These are phyloP conservation scores for Corrigiola litoralis DNA, from an alignment of 179 eudicot species.

Conservation along the genomic window DNA sequence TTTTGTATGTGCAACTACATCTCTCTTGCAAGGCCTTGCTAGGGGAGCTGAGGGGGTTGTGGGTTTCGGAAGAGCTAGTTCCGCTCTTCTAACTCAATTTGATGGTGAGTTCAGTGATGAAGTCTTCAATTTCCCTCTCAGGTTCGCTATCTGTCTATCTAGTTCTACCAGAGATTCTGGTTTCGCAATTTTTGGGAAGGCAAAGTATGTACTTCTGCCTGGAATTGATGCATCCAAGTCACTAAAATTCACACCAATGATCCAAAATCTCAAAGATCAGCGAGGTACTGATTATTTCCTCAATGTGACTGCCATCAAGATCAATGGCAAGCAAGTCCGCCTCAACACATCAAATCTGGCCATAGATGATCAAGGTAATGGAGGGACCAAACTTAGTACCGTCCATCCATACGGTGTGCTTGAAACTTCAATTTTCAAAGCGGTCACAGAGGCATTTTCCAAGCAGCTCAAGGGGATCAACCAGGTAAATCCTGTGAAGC, in stretches of 20 bases:
- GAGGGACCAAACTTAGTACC: slow-evolving; percentile 39
- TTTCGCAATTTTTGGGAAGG: slow-evolving; percentile 28
- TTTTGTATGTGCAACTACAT: background rate
- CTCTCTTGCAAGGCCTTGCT: slow-evolving; percentile 3
- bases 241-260: slow-evolving; percentile 33
- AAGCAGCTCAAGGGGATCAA: slow-evolving; percentile 15
- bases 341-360: slow-evolving; percentile 15
- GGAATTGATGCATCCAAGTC: slow-evolving; percentile 33
- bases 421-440: slow-evolving; percentile 23
- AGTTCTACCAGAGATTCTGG: slow-evolving; percentile 18
- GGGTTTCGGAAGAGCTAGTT: background rate
- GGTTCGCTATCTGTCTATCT: slow-evolving; percentile 37
- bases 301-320: slow-evolving; percentile 25
- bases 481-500: slow-evolving; percentile 16
- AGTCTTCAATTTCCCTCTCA: slow-evolving; percentile 13
- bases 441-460: slow-evolving; percentile 19
- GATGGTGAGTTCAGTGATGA: slow-evolving; percentile 13
- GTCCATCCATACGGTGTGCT: slow-evolving; percentile 28
- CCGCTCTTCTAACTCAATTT: slow-evolving; percentile 10
- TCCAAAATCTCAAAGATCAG: background rate
- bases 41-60: slow-evolving; percentile 7
- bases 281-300: slow-evolving; percentile 26
- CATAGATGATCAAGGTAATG: background rate
- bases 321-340: slow-evolving; percentile 24
- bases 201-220: slow-evolving; percentile 26